phyloP scores from a whole-genome alignment of 2,329 filamentous ascomycete genomes.

The Trichoderma pleuroti region DNA sequence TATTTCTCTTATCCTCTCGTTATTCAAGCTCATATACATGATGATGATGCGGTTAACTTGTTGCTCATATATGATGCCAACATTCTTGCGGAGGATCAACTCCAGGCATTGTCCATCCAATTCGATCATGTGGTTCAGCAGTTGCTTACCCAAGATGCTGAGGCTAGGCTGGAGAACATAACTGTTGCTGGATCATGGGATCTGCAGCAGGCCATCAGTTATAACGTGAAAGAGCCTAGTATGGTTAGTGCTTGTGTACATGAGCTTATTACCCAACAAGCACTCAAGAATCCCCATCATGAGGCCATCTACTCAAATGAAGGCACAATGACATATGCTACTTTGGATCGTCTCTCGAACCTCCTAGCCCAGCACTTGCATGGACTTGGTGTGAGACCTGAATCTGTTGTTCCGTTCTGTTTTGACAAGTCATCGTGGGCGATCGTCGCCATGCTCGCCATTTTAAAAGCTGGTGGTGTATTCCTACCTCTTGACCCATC shows the following conservation, averaged over 20 bases:
- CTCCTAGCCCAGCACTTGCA: slow-evolving; percentile 8
- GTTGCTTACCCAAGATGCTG: neutral
- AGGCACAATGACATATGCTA: slow-evolving; percentile 4
- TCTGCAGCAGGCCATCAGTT: neutral
- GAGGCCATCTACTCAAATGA: slow-evolving; percentile 17
- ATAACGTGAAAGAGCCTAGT: neutral
- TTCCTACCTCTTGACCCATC: slow-evolving; percentile 28
- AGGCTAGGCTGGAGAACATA: neutral
- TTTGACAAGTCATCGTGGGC: slow-evolving; percentile 25
- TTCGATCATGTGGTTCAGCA: slow-evolving; percentile 14
- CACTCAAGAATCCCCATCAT: slow-evolving; percentile 3
- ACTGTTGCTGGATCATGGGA: slow-evolving; percentile 5
- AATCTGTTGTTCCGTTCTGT: slow-evolving; percentile 19
- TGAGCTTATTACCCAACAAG: slow-evolving; percentile 19
- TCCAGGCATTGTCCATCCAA: neutral
- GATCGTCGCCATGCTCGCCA: slow-evolving; percentile 25
- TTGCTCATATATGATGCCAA: neutral
- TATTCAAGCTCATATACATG: neutral
- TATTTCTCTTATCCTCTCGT: slow-evolving; percentile 16
- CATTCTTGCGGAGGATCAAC: neutral
- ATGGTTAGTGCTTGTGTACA: slow-evolving; percentile 28
- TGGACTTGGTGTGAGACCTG: slow-evolving; percentile 27
- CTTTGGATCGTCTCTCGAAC: slow-evolving; percentile 5
- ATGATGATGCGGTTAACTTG: neutral
- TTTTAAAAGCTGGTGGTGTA: slow-evolving; percentile 30